A percentile compares a stretch with the other conserved stretches of the same genome.
Evolutionary conservation across 306 rosid species (phyloP).

Genomic region (Notholithocarpus densiflorus): DNA sequence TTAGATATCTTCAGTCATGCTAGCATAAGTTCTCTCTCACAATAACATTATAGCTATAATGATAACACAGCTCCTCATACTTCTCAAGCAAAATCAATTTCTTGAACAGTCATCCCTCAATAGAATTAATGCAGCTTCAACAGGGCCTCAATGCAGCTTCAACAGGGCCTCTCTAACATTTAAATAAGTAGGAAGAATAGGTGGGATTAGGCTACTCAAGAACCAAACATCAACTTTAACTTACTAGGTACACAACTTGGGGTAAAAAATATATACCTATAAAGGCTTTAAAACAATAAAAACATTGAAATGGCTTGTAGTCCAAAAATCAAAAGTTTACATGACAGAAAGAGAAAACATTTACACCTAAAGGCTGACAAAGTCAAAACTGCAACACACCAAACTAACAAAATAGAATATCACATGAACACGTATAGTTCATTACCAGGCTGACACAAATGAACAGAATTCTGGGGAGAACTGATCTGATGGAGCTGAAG

Average conservation of each 20-base stretch:
- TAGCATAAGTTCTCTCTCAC: background rate
- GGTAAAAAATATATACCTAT: background rate
- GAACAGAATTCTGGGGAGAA: conserved; percentile 97
- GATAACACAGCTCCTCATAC: background rate
- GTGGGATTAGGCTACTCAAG: background rate
- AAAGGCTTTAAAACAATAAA: background rate
- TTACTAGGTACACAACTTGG: too few species aligned
- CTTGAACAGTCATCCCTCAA: background rate
- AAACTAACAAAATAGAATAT: conserved; percentile 2
- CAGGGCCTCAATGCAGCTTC: background rate
- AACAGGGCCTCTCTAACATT: background rate
- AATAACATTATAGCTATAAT: background rate
- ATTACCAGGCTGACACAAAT: conserved; percentile 88
- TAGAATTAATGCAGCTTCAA: background rate
- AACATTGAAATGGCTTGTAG: background rate
- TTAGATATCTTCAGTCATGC: background rate
- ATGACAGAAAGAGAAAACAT: background rate
- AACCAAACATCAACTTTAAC: background rate
- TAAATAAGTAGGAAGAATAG: background rate
- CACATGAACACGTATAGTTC: background rate
- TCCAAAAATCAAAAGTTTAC: background rate
- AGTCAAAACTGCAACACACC: background rate
- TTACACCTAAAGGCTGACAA: conserved; percentile 10
- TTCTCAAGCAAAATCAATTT: background rate
- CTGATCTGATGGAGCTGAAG: conserved; percentile 90